Evolutionary conservation across 2,329 filamentous ascomycete species (phyloP).

Genomic region (Gaeumannomyces tritici): DNA sequence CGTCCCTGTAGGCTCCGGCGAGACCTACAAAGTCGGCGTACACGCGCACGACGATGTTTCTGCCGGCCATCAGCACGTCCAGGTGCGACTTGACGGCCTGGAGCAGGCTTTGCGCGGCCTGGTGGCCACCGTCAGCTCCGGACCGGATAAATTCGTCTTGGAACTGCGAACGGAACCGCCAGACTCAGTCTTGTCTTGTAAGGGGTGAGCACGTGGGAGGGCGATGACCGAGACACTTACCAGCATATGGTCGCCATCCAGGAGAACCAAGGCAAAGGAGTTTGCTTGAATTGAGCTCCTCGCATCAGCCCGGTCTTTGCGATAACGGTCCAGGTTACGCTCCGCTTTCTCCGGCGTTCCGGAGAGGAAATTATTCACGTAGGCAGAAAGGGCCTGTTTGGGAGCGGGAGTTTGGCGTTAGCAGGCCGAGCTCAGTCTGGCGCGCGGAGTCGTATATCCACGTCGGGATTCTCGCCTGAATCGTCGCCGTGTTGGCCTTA

Average conservation of each 20-base stretch:
- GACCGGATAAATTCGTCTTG: neutral
- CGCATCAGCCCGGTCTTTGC: neutral
- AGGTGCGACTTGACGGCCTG: neutral
- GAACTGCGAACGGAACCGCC: neutral
- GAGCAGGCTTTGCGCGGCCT: neutral
- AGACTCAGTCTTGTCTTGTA: no score
- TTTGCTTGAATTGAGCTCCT: neutral
- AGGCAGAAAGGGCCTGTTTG: neutral
- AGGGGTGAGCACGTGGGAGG: no score
- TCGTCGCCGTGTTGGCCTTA: neutral
- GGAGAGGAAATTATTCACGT: neutral
- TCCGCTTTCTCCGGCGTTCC: neutral
- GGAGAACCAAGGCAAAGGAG: neutral
- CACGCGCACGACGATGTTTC: neutral
- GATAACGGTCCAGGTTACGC: neutral
- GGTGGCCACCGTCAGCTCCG: neutral
- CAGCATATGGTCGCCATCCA: neutral
- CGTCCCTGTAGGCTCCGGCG: neutral
- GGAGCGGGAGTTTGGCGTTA: neutral
- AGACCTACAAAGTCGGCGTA: neutral
- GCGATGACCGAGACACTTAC: neutral
- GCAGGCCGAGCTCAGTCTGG: no score
- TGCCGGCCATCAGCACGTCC: neutral
- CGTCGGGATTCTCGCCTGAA: neutral
- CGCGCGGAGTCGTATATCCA: no score